phyloP scores from a whole-genome alignment of 768 basidiomycete genomes.

The Trametes sanguinea region DNA sequence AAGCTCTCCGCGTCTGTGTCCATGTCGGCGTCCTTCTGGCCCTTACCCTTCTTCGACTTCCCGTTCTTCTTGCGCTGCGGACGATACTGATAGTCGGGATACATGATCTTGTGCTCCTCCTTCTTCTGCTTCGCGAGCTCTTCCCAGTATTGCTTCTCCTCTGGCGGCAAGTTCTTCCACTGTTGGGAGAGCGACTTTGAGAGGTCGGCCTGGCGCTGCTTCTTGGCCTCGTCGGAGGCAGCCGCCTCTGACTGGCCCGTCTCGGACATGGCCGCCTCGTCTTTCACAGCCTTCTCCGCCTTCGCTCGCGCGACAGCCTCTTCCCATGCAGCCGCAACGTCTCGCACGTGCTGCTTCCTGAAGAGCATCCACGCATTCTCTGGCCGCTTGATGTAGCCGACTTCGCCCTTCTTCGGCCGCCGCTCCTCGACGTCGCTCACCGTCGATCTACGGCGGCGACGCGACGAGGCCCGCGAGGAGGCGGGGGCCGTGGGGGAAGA shows the following conservation, averaged over 20 bases:
- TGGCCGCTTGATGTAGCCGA: slow-evolving; percentile 81
- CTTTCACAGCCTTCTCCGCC: slow-evolving; percentile 47
- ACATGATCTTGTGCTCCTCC: slow-evolving; percentile 73
- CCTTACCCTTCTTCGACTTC: slow-evolving; percentile 48
- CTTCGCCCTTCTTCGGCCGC: slow-evolving; percentile 65
- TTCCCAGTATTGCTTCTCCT: slow-evolving; percentile 76
- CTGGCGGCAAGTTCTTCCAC: slow-evolving; percentile 68
- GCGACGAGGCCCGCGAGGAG: slow-evolving; percentile 35
- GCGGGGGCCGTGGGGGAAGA: slow-evolving; percentile 30
- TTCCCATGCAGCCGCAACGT: slow-evolving; percentile 25
- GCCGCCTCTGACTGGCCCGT: too few relatives aligned
- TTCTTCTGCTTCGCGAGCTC: slow-evolving; percentile 76
- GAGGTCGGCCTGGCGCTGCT: slow-evolving; percentile 76
- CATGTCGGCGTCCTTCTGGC: slow-evolving; percentile 45
- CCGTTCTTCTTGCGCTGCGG: slow-evolving; percentile 61
- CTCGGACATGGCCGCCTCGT: neutral
- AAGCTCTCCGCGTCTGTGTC: slow-evolving; percentile 55
- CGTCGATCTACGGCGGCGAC: slow-evolving; percentile 38
- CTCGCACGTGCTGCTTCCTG: slow-evolving; percentile 76
- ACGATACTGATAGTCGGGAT: slow-evolving; percentile 79
- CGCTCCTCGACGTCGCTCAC: slow-evolving; percentile 38
- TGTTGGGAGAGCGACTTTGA: slow-evolving; percentile 82
- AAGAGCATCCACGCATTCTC: slow-evolving; percentile 87
- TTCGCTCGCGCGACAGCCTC: slow-evolving; percentile 31
- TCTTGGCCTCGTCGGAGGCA: slow-evolving; percentile 43